Evolutionary conservation across 23 red algal genomes (phyloP).

Genomic region (Gracilaria gracilis): DNA sequence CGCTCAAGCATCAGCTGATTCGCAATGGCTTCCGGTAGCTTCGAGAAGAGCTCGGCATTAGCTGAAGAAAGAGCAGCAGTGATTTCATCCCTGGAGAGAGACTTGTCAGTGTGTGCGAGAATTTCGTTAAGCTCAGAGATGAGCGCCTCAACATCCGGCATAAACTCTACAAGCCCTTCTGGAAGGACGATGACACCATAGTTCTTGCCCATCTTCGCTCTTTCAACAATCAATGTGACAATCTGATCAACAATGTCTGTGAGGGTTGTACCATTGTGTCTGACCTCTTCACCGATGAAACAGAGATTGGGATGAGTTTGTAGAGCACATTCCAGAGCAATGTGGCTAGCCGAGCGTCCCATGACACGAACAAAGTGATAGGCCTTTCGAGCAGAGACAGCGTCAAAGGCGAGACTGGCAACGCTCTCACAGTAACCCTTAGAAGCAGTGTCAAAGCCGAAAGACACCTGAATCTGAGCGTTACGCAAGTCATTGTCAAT

Average conservation of each 20-base stretch:
- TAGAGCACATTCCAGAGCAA: constrained; percentile 94
- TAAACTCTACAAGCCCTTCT: constrained; percentile 98
- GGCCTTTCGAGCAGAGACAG: constrained; percentile 89
- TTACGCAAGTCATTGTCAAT: constrained; percentile 97
- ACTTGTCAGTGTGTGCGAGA: constrained; percentile 47
- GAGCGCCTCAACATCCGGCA: constrained; percentile 94
- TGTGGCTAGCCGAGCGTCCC: constrained; percentile 95
- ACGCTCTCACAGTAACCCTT: constrained; percentile 89
- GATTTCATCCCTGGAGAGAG: constrained; percentile 45
- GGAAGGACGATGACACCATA: constrained; percentile 97
- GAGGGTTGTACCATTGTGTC: constrained; percentile 81
- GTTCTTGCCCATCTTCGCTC: constrained; percentile 81
- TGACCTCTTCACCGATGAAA: constrained; percentile 97
- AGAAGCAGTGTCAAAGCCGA: constrained; percentile 95
- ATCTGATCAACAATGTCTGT: constrained; percentile 70
- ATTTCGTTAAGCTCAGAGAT: constrained; percentile 92
- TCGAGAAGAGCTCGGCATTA: constrained; percentile 69
- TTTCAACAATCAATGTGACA: constrained; percentile 76
- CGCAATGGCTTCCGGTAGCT: constrained; percentile 77
- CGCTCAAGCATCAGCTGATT: constrained; percentile 94
- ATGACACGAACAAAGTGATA: constrained; percentile 97
- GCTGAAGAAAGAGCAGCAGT: constrained; percentile 44
- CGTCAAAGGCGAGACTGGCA: constrained; percentile 93
- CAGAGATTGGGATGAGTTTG: constrained; percentile 97
- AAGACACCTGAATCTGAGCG: constrained; percentile 85